Evolutionary conservation across 768 basidiomycete genomes (phyloP).

Genomic region (Pisolithus orientalis): DNA sequence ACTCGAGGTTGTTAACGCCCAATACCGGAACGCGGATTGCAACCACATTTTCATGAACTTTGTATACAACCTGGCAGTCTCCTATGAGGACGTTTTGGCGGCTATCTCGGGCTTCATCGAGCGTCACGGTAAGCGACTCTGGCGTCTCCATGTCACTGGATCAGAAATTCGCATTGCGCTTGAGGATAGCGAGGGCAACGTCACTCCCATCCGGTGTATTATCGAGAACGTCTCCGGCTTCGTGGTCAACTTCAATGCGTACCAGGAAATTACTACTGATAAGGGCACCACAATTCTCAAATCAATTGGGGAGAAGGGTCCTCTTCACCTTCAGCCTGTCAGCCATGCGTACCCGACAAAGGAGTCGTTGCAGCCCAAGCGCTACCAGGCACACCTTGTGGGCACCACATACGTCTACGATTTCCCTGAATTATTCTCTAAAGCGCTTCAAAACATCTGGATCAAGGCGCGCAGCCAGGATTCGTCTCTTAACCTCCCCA

Average conservation of each 20-base stretch:
- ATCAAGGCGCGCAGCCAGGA: conserved; percentile 58
- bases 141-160: conserved; percentile 96
- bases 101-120: conserved; percentile 99
- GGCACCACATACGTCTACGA: conserved; percentile 99
- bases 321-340: conserved; percentile 92
- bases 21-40: conserved; percentile 89
- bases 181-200: conserved; percentile 92
- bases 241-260: conserved; percentile 96
- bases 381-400: conserved; percentile 96
- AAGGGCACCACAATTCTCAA: conserved; percentile 94
- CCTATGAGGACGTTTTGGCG: conserved; percentile 93
- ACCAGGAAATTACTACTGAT: conserved; percentile 96
- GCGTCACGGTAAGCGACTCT: conserved; percentile 94
- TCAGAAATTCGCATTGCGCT: conserved; percentile 94
- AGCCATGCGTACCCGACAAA: conserved; percentile 93
- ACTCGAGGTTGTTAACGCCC: conserved; percentile 86
- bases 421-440: conserved; percentile 98
- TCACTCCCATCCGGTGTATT: conserved; percentile 93
- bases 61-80: conserved; percentile 91
- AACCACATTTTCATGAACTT: conserved; percentile 99
- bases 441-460: conserved; percentile 94
- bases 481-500: conserved; percentile 66
- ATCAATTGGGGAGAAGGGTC: conserved; percentile 97
- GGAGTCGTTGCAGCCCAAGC: conserved; percentile 96
- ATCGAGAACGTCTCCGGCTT: conserved; percentile 99